Percentiles rank a stretch among this genome's conserved stretches.
Conservation (phyloP, 495 filamentous ascomycete genomes). For the Pseudoneurospora amorphoporcata region DNA sequence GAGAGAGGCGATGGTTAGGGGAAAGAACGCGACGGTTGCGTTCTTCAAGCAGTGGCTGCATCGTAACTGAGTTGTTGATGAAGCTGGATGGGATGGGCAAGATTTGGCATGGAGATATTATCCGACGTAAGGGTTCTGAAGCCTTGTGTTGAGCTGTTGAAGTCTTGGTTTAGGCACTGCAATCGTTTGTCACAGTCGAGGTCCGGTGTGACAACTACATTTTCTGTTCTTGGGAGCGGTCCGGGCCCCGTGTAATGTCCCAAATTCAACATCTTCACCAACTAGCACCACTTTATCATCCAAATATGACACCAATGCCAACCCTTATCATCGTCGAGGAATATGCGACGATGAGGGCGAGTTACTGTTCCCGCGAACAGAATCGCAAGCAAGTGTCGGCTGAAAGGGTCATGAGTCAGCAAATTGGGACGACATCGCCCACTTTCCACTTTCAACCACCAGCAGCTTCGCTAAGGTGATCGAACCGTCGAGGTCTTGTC, state of each 20-base stretch:
- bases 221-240: background rate
- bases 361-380: background rate
- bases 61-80: background rate
- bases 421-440: background rate
- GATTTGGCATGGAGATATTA: background rate
- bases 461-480: background rate
- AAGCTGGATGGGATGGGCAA: background rate
- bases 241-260: too few species aligned
- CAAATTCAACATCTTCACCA: background rate
- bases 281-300: background rate
- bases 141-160: background rate
- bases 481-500: background rate
- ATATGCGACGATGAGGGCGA: background rate
- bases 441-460: background rate
- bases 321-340: background rate
- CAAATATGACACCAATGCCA: background rate
- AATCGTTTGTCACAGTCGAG: background rate
- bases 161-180: background rate
- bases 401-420: background rate
- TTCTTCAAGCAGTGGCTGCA: conserved; percentile 34
- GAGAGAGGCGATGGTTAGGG: conserved; percentile 35
- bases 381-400: background rate
- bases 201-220: background rate
- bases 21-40: conserved; percentile 33
- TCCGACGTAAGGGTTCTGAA: background rate